phyloP scores from a whole-genome alignment of 2,329 filamentous ascomycete genomes.

The Neocatenulostroma microsporum region DNA sequence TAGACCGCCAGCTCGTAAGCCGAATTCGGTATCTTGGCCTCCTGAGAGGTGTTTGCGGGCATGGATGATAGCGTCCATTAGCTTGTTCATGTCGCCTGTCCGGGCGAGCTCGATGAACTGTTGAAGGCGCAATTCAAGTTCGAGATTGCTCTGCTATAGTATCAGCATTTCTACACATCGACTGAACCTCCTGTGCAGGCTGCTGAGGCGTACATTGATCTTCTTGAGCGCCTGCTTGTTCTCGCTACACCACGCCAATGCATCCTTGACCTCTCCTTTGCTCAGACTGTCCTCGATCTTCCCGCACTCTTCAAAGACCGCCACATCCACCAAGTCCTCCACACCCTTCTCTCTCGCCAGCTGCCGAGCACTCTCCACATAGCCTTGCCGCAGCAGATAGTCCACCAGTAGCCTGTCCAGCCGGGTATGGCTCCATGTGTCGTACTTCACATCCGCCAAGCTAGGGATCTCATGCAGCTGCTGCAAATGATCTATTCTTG shows the following conservation, averaged over 20 bases:
- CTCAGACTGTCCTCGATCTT: constrained; percentile 50
- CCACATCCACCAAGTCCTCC: constrained; percentile 74
- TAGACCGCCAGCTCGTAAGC: constrained; percentile 68
- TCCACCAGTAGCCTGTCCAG: constrained; percentile 85
- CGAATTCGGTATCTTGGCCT: constrained; percentile 60
- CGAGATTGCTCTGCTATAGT: constrained; percentile 60
- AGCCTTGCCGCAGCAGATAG: constrained; percentile 79
- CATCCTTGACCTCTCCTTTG: constrained; percentile 62
- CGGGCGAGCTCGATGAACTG: constrained; percentile 90
- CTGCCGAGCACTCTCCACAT: constrained; percentile 65
- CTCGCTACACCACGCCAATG: constrained; percentile 82
- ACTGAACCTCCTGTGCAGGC: too few relatives aligned
- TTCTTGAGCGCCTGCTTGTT: constrained; percentile 90
- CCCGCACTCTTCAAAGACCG: constrained; percentile 77
- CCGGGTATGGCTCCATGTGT: constrained; percentile 74
- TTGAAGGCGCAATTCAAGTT: constrained; percentile 88
- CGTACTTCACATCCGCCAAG: constrained; percentile 87
- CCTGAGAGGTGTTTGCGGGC: constrained; percentile 73
- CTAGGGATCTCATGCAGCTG: constrained; percentile 72
- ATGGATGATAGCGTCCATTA: constrained; percentile 70
- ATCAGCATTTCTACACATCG: constrained; percentile 10
- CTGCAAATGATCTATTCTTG: constrained; percentile 71
- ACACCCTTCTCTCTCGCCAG: constrained; percentile 70
- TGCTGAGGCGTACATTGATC: too few relatives aligned
- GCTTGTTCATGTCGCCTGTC: constrained; percentile 53